Base-by-base conservation (phyloP, 2,329 filamentous ascomycete species). In the Grosmannia serpens region DNA sequence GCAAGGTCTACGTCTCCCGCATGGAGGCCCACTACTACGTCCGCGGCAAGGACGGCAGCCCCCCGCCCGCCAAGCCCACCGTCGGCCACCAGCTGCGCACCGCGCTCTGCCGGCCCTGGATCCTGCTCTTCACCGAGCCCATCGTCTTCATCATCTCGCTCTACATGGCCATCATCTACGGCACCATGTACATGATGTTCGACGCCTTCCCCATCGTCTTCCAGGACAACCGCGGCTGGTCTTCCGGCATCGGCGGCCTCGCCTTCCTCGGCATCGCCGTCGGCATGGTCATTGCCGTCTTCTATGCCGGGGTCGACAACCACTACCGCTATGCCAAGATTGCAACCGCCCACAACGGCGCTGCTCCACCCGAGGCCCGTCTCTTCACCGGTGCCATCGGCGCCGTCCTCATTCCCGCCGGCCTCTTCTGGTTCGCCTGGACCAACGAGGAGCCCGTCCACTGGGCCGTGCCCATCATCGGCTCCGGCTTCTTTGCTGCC, bases 341-440 rank as follows among this genome's bases (percentile, higher is more conserved):
- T 27, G 73, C 71, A 9, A 71, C 59, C 63, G 73, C 65, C 17
- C 71, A 66, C 20, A 72, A 71, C 10, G 82, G 83, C 1, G 77
- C 79, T 53, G 83, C 84, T 1, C 80, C 85, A 0, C 83, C 86
- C 0, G 87, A 90, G 70, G 79, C 83, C 11, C 78, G 87, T 24
- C 74, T 91, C 2, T 79, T 81, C 0, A 77, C 81, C 6, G 78
- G 78, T 53, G 78, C 88, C 61, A 66, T 88, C 41, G 87, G 85
- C 11, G 80, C 80, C 17, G 68, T 87, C 24, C 73, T 79, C 4
- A 72, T 89, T 4, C 86, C 86, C 3, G 67, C 84, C 22, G 82
- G 84, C 5, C 73, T 88, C 22, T 86, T 88, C 74, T 82, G 81
- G 75, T 86, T 87, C 64, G 84, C 83, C 1, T 88, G 84, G 84